phyloP scores from a whole-genome alignment of 75 land plant genomes.

The Sequoiadendron giganteum region DNA sequence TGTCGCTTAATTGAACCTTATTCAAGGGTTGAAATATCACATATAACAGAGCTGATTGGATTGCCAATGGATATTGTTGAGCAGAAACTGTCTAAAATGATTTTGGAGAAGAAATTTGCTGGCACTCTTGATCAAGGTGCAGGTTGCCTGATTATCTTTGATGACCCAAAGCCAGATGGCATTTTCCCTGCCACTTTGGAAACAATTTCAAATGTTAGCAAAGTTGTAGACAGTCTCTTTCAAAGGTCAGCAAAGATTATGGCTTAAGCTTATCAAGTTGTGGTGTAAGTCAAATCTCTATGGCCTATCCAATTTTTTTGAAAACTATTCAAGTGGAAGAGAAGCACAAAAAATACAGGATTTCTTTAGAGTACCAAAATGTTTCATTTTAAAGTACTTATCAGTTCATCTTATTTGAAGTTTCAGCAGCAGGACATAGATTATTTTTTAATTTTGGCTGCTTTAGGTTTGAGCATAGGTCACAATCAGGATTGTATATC shows the following conservation, averaged over 20 bases:
- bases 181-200: constrained; percentile 77
- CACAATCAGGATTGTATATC: neutral
- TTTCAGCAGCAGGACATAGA: neutral
- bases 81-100: constrained; percentile 84
- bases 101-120: constrained; percentile 78
- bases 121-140: constrained; percentile 88
- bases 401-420: neutral
- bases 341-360: neutral
- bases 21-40: constrained; percentile 66
- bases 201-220: constrained; percentile 74
- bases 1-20: constrained; percentile 76
- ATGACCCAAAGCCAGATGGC: constrained; percentile 68
- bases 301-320: neutral
- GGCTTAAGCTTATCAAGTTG: constrained; percentile 35
- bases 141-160: constrained; percentile 78
- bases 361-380: neutral
- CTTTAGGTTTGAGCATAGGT: neutral
- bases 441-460: neutral
- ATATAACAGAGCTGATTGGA: constrained; percentile 70
- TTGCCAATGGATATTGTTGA: constrained; percentile 62
- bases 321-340: neutral
- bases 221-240: constrained; percentile 84
- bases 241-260: constrained; percentile 72
- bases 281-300: neutral
- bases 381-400: neutral